phyloP scores from a whole-genome alignment of 306 rosid species.

The Dryas alaskensis region DNA sequence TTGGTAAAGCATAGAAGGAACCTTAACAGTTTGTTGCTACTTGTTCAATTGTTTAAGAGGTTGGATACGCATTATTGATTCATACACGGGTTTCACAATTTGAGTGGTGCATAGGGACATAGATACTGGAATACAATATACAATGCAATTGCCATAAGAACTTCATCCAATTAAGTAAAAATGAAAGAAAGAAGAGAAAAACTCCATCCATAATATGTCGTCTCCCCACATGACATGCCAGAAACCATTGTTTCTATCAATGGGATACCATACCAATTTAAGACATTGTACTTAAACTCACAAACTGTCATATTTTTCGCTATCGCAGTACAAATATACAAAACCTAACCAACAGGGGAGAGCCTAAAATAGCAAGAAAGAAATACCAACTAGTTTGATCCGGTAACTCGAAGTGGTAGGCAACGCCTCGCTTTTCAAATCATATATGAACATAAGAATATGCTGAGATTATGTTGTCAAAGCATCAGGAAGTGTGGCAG shows the following conservation, averaged over 20 bases:
- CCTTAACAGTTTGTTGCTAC: no score
- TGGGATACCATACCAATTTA: no score
- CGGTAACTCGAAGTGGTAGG: background rate
- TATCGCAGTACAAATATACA: background rate
- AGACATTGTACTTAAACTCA: background rate
- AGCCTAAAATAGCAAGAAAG: background rate
- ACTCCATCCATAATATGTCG: background rate
- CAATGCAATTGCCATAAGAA: background rate
- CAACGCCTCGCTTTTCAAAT: background rate
- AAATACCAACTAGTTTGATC: background rate
- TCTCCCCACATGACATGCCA: background rate
- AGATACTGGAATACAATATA: no score
- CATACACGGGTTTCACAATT: no score
- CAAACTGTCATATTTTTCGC: background rate
- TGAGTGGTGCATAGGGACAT: no score
- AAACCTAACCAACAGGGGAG: background rate
- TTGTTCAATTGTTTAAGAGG: no score
- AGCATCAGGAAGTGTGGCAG: constrained; percentile 59
- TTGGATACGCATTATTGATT: no score
- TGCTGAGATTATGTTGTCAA: constrained; percentile 57
- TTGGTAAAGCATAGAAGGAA: no score
- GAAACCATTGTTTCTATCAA: no score
- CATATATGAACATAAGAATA: background rate
- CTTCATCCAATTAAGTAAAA: background rate
- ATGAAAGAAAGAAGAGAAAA: background rate